A percentile compares a stretch with the other conserved stretches of the same genome.
Conservation (phyloP, 2,329 filamentous ascomycete genomes). For the Fusarium lateritium region DNA sequence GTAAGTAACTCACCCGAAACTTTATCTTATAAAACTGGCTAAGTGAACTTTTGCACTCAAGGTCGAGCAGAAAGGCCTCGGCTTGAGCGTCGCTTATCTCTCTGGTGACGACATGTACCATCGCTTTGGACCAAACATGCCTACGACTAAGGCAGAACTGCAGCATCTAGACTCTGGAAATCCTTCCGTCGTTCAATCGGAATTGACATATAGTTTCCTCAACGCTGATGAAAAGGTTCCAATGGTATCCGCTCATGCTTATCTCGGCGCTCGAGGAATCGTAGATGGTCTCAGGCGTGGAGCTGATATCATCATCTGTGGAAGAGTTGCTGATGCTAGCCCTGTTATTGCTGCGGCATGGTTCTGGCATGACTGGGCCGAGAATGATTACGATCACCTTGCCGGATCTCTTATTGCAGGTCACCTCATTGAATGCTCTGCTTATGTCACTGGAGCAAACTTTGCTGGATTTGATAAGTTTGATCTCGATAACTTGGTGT, state of each 20-base stretch:
- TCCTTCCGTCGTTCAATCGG: no score
- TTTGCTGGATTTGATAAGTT: background rate
- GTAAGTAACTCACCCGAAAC: background rate
- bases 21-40: no score
- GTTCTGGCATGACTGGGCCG: background rate
- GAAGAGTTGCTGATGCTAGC: constrained; percentile 1
- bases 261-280: background rate
- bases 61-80: background rate
- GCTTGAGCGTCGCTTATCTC: background rate
- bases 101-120: background rate
- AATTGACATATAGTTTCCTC: no score
- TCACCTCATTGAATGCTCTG: no score
- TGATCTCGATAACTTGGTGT: background rate
- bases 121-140: background rate
- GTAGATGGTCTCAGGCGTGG: background rate
- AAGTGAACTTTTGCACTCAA: background rate
- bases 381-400: no score
- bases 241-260: constrained; percentile 6
- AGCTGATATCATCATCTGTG: constrained; percentile 5
- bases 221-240: no score
- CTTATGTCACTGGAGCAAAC: no score
- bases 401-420: no score
- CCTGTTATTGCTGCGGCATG: constrained; percentile 5
- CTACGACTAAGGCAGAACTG: background rate
- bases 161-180: no score